Percentiles rank a stretch among this genome's conserved stretches.
These are phyloP conservation scores for Anthostomella pinea DNA, from an alignment of 2,329 filamentous ascomycete genomes.

Conservation along the genomic window DNA sequence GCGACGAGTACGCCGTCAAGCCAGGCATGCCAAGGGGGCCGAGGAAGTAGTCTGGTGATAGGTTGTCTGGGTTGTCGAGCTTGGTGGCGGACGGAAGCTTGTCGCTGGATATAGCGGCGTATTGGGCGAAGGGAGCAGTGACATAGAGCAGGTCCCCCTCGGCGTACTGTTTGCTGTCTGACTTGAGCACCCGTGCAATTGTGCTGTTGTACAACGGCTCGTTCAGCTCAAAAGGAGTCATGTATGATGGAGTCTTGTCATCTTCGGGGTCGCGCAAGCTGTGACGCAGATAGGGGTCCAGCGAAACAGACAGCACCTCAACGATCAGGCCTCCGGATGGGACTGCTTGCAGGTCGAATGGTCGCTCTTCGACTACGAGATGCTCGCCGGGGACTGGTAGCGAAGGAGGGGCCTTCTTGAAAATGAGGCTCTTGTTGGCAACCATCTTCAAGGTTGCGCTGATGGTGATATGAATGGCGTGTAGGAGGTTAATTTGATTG, in stretches of 20 bases:
- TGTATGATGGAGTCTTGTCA: constrained; percentile 64
- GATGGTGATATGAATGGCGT: not conserved
- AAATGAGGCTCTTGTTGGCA: constrained; percentile 67
- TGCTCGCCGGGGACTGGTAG: constrained; percentile 66
- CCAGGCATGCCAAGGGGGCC: constrained; percentile 75
- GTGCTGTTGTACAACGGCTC: constrained; percentile 58
- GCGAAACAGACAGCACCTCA: constrained; percentile 66
- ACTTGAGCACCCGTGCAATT: constrained; percentile 65
- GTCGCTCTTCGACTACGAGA: constrained; percentile 56
- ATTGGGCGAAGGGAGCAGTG: constrained; percentile 58
- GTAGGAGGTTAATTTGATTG: not conserved
- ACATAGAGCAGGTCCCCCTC: constrained; percentile 60
- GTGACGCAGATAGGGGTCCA: constrained; percentile 72
- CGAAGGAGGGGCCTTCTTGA: constrained; percentile 59
- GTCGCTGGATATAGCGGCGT: constrained; percentile 40
- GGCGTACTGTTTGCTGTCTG: constrained; percentile 57
- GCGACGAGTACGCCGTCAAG: constrained; percentile 69
- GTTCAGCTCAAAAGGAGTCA: constrained; percentile 55
- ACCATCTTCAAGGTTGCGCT: not conserved
- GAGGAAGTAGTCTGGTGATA: constrained; percentile 61
- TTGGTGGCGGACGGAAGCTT: constrained; percentile 34
- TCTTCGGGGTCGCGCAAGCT: constrained; percentile 58
- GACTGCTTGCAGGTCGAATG: constrained; percentile 58
- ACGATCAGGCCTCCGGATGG: constrained; percentile 60
- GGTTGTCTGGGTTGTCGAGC: constrained; percentile 62